Evolutionary conservation across 331 rosid species (phyloP).

Genomic region (Pyracantha coccinea): DNA sequence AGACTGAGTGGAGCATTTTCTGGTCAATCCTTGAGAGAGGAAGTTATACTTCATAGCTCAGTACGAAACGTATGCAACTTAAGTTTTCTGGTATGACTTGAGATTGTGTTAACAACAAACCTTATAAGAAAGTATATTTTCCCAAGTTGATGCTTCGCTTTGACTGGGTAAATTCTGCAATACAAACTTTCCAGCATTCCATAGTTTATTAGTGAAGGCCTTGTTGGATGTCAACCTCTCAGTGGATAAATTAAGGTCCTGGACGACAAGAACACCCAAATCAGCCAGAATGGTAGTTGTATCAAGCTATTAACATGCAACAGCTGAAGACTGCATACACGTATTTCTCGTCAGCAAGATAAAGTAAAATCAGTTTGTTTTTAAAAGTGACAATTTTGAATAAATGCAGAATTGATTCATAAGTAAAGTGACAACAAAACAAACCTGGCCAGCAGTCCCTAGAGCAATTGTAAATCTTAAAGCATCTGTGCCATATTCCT

Average conservation of each 20-base stretch:
- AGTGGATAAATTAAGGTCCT: conserved; percentile 92
- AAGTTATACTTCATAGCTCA: not conserved
- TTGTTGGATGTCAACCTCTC: conserved; percentile 85
- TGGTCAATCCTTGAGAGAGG: not conserved
- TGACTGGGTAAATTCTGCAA: conserved; percentile 73
- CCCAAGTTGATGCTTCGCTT: conserved; percentile 39
- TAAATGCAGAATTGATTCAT: not conserved
- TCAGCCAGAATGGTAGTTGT: not conserved
- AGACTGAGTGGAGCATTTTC: not conserved
- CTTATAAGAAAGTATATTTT: not conserved
- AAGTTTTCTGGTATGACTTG: not conserved
- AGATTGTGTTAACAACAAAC: not conserved
- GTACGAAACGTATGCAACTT: not conserved
- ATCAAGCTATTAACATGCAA: conserved; percentile 11
- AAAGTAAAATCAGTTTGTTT: not conserved
- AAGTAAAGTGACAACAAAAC: conserved; percentile 13
- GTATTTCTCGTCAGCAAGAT: not conserved
- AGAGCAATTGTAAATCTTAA: conserved; percentile 85
- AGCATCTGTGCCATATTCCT: conserved; percentile 94
- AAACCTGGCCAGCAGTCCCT: conserved; percentile 99
- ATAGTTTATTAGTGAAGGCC: conserved; percentile 92
- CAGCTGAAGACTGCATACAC: not conserved
- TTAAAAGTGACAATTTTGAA: not conserved
- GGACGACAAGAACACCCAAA: conserved; percentile 7
- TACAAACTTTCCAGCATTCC: conserved; percentile 95